A percentile compares a stretch with the other conserved stretches of the same genome.
Evolutionary conservation across 2,329 filamentous ascomycete genomes (phyloP).

Genomic region (Moelleriella libera): DNA sequence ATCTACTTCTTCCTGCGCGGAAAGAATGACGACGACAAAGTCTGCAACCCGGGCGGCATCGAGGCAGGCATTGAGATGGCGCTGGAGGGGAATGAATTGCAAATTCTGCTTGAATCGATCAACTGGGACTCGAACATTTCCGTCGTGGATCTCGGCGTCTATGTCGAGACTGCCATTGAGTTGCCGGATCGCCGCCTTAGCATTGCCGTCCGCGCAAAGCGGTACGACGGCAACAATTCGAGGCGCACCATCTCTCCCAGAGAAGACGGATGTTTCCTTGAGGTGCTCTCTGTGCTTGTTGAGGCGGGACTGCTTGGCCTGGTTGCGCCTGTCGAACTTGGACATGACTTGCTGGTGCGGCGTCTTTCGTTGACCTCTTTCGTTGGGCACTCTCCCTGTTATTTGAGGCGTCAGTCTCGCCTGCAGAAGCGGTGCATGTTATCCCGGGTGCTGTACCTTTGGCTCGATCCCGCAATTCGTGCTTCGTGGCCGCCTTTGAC

Average conservation of each 20-base stretch:
- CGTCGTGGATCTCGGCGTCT: constrained; percentile 45
- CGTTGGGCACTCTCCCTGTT: constrained; percentile 62
- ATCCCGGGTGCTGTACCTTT: constrained; percentile 55
- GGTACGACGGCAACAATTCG: constrained; percentile 81
- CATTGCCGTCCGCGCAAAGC: constrained; percentile 60
- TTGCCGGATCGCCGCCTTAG: constrained; percentile 48
- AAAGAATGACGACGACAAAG: constrained; percentile 78
- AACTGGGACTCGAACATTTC: constrained; percentile 52
- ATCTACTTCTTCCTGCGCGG: constrained; percentile 72
- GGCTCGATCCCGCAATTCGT: constrained; percentile 65
- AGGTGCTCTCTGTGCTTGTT: constrained; percentile 74
- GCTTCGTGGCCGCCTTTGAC: constrained; percentile 78
- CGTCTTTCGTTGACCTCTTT: constrained; percentile 67
- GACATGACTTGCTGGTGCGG: constrained; percentile 95
- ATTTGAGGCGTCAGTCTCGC: too few relatives aligned
- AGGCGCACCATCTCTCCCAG: constrained; percentile 75
- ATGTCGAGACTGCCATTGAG: constrained; percentile 74
- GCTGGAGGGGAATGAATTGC: constrained; percentile 64
- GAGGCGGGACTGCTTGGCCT: constrained; percentile 78
- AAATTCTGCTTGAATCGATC: constrained; percentile 93
- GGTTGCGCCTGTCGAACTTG: constrained; percentile 89
- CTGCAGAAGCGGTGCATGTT: too few relatives aligned
- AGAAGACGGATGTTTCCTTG: constrained; percentile 66
- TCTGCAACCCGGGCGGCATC: constrained; percentile 83
- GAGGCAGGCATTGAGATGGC: constrained; percentile 62